These are phyloP conservation scores for Cardamine resedifolia DNA, from an alignment of 345 rosid genomes.

Conservation along the genomic window DNA sequence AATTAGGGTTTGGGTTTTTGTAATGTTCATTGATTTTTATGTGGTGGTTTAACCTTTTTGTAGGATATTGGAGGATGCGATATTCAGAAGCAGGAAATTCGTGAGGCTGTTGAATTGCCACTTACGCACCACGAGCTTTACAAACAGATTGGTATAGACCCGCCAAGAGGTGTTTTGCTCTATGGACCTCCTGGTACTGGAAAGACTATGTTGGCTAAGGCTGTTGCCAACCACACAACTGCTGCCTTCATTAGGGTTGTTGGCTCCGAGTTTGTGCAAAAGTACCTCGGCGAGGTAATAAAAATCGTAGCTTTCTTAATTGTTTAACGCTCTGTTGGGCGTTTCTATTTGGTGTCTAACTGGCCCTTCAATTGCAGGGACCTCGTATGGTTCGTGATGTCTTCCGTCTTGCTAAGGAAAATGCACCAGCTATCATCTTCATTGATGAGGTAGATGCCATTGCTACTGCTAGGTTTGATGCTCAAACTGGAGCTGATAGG, in stretches of 20 bases:
- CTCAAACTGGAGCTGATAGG: constrained; percentile 99
- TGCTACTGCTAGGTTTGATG: constrained; percentile 99
- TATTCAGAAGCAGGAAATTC: constrained; percentile 97
- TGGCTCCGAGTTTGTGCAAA: constrained; percentile 98
- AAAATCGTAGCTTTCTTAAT: not conserved
- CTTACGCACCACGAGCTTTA: constrained; percentile 92
- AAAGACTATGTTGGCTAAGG: constrained; percentile 98
- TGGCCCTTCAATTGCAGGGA: constrained; percentile 49
- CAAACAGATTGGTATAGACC: constrained; percentile 97
- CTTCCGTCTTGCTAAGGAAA: constrained; percentile 96
- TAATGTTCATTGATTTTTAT: not conserved
- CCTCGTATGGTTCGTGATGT: constrained; percentile 99
- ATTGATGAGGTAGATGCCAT: constrained; percentile 99
- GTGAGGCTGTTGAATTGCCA: constrained; percentile 99
- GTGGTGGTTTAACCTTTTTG: not conserved
- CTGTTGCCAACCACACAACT: constrained; percentile 96
- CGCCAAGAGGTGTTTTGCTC: constrained; percentile 95
- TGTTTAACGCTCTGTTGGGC: not conserved
- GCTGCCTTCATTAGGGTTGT: constrained; percentile 98
- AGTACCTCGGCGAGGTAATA: constrained; percentile 93
- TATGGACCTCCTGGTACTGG: constrained; percentile 99
- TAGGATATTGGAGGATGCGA: constrained; percentile 99
- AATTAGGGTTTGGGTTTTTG: constrained; percentile 27
- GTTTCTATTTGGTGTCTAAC: not conserved
- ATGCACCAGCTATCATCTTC: constrained; percentile 97